Evolutionary conservation across 208 protist species (phyloP).

Genomic region (Phytomonas serpens): DNA sequence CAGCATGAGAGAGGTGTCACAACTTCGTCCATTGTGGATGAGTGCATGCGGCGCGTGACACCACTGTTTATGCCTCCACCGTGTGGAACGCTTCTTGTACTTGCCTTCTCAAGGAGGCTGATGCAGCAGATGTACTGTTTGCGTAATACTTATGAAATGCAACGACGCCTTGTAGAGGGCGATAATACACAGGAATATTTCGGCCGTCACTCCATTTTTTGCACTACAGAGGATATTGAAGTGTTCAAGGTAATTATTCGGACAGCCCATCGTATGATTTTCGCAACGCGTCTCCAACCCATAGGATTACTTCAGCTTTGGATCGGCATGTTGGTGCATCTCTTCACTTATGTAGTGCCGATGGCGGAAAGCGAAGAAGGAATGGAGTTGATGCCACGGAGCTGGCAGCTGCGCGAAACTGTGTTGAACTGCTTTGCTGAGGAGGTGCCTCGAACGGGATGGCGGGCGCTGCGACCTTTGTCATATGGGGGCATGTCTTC

Average conservation of each 20-base stretch:
- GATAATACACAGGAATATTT: constrained; percentile 29
- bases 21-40: constrained; percentile 13
- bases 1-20: background rate
- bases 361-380: constrained; percentile 27
- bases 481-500: constrained; percentile 27
- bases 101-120: constrained; percentile 46
- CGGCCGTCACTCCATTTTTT: constrained; percentile 45
- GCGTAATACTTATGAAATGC: constrained; percentile 40
- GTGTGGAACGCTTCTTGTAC: constrained; percentile 45
- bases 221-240: constrained; percentile 41
- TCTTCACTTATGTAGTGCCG: constrained; percentile 65
- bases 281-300: constrained; percentile 38
- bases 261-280: constrained; percentile 50
- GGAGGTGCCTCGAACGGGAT: constrained; percentile 24
- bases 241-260: constrained; percentile 36
- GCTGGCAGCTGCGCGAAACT: constrained; percentile 24
- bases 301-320: constrained; percentile 56
- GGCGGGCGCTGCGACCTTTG: constrained; percentile 24
- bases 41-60: constrained; percentile 19
- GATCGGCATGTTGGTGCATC: constrained; percentile 55
- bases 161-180: constrained; percentile 31
- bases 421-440: constrained; percentile 26
- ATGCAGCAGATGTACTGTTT: constrained; percentile 28
- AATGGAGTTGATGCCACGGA: constrained; percentile 31
- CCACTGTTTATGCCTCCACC: constrained; percentile 20